These are phyloP conservation scores for Pichia gijzeniarum DNA, from an alignment of 805 yeast genomes.

Conservation along the genomic window DNA sequence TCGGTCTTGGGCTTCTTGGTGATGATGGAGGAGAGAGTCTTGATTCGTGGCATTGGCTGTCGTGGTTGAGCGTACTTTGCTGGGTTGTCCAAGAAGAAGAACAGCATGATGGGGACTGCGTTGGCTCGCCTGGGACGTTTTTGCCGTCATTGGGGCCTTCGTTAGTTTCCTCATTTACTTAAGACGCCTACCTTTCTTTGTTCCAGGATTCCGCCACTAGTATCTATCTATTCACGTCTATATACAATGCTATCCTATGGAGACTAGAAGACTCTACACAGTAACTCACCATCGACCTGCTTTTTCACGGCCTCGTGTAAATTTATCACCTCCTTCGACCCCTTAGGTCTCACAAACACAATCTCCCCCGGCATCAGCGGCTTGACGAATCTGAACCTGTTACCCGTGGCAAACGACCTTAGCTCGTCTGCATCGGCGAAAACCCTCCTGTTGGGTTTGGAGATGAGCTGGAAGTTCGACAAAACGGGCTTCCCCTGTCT, in stretches of 20 bases:
- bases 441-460: constrained; percentile 80
- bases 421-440: constrained; percentile 57
- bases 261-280: constrained; percentile 58
- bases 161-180: too few species aligned
- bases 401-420: constrained; percentile 68
- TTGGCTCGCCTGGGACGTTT: too few species aligned
- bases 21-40: too few species aligned
- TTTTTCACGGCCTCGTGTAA: constrained; percentile 80
- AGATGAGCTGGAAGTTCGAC: constrained; percentile 60
- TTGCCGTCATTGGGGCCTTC: too few species aligned
- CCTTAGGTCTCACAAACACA: constrained; percentile 50
- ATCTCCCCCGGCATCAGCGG: constrained; percentile 89
- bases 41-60: too few species aligned
- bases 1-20: neutral
- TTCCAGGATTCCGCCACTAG: too few species aligned
- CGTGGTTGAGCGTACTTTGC: too few species aligned
- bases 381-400: constrained; percentile 62
- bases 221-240: too few species aligned
- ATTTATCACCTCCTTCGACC: constrained; percentile 52
- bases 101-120: too few species aligned
- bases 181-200: too few species aligned
- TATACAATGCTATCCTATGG: neutral
- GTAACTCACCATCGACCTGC: constrained; percentile 65
- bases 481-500: constrained; percentile 75
- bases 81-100: too few species aligned